Base-by-base conservation (phyloP, 139 green algal genomes). In the Closterium sp. region DNA sequence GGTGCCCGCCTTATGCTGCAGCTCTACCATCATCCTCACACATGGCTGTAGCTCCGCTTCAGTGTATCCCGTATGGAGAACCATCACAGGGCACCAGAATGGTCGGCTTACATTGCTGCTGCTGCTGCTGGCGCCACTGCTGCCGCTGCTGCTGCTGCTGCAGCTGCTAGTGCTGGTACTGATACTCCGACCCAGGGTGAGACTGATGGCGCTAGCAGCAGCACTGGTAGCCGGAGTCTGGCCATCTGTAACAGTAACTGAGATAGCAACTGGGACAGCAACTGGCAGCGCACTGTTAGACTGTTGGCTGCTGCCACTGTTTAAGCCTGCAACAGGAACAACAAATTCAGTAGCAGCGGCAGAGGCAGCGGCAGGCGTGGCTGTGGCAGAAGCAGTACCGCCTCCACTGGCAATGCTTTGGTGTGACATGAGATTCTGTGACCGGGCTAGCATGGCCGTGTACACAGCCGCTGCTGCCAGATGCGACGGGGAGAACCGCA, bases 381-480 rank as follows among this genome's bases (percentile, higher is more conserved):
- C 21, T 86, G 70, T 3, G 2, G 32, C 32, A 38, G 32, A 38
- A 87, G 9, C 85, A 87, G 28, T 24, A 31, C 19, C 13, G 85
- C 85, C 10, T 3, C 85, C 9, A 32, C 85, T 27, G 17, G 5
- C 17, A 27, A 1, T 3, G 62, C 62, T 24, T 5, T 79, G 62
- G 1, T 79, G 62, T 22, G 62, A 79, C 62, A 79, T 79, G 13
- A 79, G 17, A 79, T 79, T 13, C 62, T 79, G 62, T 13, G 62
- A 79, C 17, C 62, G 62, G 62, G 62, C 62, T 13, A 87, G 85
- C 28, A 87, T 30, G 22, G 98, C 95, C 5, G 97, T 94, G 92
- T 98, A 97, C n/a, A 99, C 91, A 1, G 98, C 96, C 1, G 96
- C 95, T 1, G 96, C 96, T 2, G 98, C 96, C 22, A 98, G 93